Conservation (phyloP, 2,329 filamentous ascomycete species). For the Neurospora sp. region DNA sequence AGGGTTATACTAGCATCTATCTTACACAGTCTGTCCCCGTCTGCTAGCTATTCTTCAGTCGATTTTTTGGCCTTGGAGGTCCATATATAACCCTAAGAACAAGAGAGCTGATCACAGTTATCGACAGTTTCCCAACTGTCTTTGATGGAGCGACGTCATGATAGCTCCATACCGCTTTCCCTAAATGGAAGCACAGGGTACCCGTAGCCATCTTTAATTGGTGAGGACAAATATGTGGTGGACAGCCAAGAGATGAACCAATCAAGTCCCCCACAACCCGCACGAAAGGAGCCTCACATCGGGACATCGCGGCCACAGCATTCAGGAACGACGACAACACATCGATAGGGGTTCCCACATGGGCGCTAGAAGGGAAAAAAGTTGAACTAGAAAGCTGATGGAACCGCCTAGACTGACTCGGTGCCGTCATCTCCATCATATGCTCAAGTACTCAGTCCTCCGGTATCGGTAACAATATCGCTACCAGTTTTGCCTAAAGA, state of each 20-base stretch:
- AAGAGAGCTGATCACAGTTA: not conserved
- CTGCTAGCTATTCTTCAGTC: not conserved
- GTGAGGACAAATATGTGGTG: not conserved
- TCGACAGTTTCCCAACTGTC: not conserved
- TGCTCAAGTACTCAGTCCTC: not conserved
- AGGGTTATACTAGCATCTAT: not conserved
- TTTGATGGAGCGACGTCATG: not conserved
- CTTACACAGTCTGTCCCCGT: not conserved
- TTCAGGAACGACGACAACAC: not conserved
- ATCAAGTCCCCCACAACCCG: not conserved
- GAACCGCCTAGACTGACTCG: not conserved
- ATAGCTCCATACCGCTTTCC: not conserved
- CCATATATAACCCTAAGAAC: not conserved
- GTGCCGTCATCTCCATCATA: not conserved
- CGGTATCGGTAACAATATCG: not conserved
- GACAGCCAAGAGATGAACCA: not conserved
- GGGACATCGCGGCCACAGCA: not conserved
- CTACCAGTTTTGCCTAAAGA: not conserved
- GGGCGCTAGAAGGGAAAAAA: not conserved
- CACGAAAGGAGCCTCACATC: not conserved
- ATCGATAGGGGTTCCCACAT: not conserved
- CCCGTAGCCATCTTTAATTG: not conserved
- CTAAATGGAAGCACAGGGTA: not conserved
- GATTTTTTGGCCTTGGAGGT: not conserved
- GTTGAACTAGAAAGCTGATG: not conserved